These are phyloP conservation scores for Setaria viridis DNA, from an alignment of 202 grass and related monocot species.

Conservation along the genomic window DNA sequence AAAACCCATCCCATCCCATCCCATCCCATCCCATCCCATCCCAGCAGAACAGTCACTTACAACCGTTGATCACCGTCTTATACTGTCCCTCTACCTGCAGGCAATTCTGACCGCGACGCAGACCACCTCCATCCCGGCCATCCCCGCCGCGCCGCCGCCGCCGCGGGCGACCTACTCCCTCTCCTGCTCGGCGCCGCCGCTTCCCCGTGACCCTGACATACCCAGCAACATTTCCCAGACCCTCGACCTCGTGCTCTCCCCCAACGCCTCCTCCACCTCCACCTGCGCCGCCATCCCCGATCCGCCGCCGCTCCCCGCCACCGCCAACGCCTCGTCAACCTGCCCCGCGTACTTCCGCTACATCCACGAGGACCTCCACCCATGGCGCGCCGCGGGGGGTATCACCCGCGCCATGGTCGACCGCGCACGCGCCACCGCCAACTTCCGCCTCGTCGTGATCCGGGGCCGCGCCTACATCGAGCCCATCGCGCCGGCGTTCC, in stretches of 20 bases:
- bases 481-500: slow-evolving; percentile 67
- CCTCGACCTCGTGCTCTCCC: slow-evolving; percentile 51
- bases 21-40: too few species aligned
- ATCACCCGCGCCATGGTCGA: slow-evolving; percentile 74
- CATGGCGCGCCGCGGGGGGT: slow-evolving; percentile 68
- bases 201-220: slow-evolving; percentile 45
- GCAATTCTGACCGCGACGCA: slow-evolving; percentile 46
- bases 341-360: slow-evolving; percentile 91
- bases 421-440: slow-evolving; percentile 63
- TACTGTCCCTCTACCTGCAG: slow-evolving; percentile 18
- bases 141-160: slow-evolving; percentile 42
- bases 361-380: slow-evolving; percentile 94
- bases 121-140: slow-evolving; percentile 40
- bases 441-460: slow-evolving; percentile 73
- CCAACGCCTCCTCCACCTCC: slow-evolving; percentile 28
- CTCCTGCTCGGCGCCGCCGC: slow-evolving; percentile 53
- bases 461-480: slow-evolving; percentile 71
- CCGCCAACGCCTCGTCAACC: slow-evolving; percentile 42
- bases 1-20: not conserved
- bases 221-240: slow-evolving; percentile 65
- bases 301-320: slow-evolving; percentile 10
- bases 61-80: slow-evolving; percentile 26
- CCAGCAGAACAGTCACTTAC: not conserved
- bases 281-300: slow-evolving; percentile 42
- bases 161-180: slow-evolving; percentile 51